Evolutionary conservation across 352 stramenopile genomes (phyloP).

Genomic region (Pelagophyceae sp.): DNA sequence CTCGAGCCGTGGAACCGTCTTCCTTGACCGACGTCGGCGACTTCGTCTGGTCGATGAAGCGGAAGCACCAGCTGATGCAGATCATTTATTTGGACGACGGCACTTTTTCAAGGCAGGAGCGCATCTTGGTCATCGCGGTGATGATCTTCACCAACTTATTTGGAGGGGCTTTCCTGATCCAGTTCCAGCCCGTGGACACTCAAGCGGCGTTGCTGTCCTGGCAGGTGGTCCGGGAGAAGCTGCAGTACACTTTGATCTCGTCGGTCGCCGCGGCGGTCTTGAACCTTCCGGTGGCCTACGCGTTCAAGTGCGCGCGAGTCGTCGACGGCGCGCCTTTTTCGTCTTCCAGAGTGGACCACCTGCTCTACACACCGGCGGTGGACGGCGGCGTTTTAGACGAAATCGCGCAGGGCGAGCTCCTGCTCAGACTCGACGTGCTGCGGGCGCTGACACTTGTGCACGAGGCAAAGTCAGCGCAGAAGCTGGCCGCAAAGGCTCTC

Average conservation of each 20-base stretch:
- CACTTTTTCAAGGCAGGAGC: not conserved
- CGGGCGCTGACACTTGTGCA: not conserved
- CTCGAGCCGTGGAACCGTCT: not conserved
- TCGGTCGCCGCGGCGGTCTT: not conserved
- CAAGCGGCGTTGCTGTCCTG: not conserved
- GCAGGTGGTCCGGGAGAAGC: not conserved
- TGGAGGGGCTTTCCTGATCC: not conserved
- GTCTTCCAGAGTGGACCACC: not conserved
- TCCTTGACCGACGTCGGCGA: not conserved
- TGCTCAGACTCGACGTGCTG: not conserved
- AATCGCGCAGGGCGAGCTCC: not conserved
- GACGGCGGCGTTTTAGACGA: not conserved
- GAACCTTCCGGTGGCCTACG: not conserved
- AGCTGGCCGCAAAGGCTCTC: not conserved
- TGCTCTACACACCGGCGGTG: not conserved
- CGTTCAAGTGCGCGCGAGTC: not conserved
- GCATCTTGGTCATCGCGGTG: not conserved
- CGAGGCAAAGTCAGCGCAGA: not conserved
- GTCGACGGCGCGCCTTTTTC: not conserved
- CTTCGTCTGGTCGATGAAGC: not conserved
- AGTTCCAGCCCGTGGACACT: not conserved
- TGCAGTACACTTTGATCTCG: not conserved
- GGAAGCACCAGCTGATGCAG: constrained; percentile 2
- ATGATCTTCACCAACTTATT: not conserved
- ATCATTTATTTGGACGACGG: constrained; percentile 6